A percentile compares a stretch with the other conserved stretches of the same genome.
Evolutionary conservation across 1,284 basidiomycete genomes (phyloP).

Genomic region (Coriolopsis trogii): DNA sequence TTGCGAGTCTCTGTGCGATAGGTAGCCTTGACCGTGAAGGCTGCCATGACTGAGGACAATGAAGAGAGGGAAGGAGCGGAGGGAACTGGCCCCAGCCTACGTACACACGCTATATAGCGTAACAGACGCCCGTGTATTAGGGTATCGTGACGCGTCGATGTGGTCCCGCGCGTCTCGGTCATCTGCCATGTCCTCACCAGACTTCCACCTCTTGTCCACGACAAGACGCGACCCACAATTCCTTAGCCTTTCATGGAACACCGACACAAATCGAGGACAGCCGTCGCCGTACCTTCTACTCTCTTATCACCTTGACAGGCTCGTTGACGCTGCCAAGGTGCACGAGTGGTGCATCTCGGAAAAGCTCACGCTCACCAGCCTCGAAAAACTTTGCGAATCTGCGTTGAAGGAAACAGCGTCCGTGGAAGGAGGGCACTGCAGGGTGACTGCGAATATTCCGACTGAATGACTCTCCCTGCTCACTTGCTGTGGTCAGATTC

Average conservation of each 20-base stretch:
- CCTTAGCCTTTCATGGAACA: conserved; percentile 55
- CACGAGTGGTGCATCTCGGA: conserved; percentile 51
- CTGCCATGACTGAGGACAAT: conserved; percentile 40
- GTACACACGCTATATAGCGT: conserved; percentile 19
- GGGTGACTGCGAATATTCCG: conserved; percentile 1
- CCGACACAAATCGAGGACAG: conserved; percentile 42
- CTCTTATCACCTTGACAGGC: conserved; percentile 58
- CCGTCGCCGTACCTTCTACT: conserved; percentile 64
- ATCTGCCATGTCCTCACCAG: conserved; percentile 10
- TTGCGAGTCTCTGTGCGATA: conserved; percentile 54
- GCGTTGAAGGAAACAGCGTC: conserved; percentile 18
- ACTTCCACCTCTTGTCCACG: conserved; percentile 51
- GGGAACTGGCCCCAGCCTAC: conserved; percentile 13
- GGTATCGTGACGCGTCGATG: conserved; percentile 22
- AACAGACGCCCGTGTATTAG: conserved; percentile 17
- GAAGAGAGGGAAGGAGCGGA: conserved; percentile 24
- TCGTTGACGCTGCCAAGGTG: conserved; percentile 48
- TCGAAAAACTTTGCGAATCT: conserved; percentile 7
- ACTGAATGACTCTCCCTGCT: neutral
- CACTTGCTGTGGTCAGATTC: conserved; percentile 45
- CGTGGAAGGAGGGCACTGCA: conserved; percentile 44
- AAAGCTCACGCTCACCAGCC: conserved; percentile 31
- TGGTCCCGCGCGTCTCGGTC: neutral
- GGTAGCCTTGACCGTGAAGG: conserved; percentile 56
- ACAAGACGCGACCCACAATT: conserved; percentile 61